Evolutionary conservation across 495 filamentous ascomycete species (phyloP).

Genomic region (Neurospora africana): DNA sequence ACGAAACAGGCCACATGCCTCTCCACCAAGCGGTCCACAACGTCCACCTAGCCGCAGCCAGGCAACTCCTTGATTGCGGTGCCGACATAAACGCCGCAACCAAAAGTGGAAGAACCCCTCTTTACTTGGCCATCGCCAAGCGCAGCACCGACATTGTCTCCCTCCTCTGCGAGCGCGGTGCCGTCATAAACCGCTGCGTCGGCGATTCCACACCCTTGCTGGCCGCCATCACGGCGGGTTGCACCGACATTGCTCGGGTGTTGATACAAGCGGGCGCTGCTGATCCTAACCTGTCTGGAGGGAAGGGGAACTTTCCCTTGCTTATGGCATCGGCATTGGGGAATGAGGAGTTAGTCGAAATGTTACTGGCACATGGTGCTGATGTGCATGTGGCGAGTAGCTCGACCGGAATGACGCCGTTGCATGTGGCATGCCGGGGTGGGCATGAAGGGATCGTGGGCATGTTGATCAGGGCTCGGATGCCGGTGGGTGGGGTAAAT

Average conservation of each 20-base stretch:
- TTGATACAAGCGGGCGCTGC: constrained; percentile 17
- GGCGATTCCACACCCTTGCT: constrained; percentile 16
- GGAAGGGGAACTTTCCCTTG: constrained; percentile 4
- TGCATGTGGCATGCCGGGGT: constrained; percentile 13
- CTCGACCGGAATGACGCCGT: constrained; percentile 3
- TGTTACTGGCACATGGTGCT: constrained; percentile 16
- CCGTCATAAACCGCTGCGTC: constrained; percentile 13
- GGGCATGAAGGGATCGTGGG: constrained; percentile 8
- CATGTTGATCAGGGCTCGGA: constrained; percentile 7
- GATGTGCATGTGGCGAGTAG: constrained; percentile 12
- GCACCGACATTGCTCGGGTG: constrained; percentile 11
- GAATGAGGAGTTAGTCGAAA: constrained; percentile 5
- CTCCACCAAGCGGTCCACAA: constrained; percentile 16
- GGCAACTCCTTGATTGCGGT: constrained; percentile 19
- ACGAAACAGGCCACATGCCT: constrained; percentile 15
- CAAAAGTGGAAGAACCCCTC: constrained; percentile 10
- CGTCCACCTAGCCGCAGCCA: constrained; percentile 5
- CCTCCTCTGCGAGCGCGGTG: constrained; percentile 17
- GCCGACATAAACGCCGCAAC: constrained; percentile 15
- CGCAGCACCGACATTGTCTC: constrained; percentile 11
- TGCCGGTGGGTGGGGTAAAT: constrained; percentile 10
- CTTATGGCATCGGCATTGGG: constrained; percentile 14
- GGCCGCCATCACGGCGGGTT: constrained; percentile 17
- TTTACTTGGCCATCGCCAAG: constrained; percentile 17
- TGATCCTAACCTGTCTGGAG: constrained; percentile 9